Evolutionary conservation across 352 stramenopile species (phyloP).

Genomic region (Pythium phragmiticola): DNA sequence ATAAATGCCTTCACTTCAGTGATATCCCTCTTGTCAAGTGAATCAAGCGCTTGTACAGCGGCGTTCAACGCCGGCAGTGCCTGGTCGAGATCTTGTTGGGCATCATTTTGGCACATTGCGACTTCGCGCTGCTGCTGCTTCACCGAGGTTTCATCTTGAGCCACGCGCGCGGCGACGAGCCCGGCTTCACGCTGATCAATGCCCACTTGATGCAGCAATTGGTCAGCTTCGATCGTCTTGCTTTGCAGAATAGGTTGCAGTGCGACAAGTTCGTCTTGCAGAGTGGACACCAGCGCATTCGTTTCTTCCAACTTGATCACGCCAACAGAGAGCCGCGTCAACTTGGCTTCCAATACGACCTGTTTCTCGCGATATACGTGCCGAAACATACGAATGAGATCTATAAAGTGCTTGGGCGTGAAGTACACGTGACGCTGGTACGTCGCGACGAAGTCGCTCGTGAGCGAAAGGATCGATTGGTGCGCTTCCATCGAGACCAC

Average conservation of each 20-base stretch:
- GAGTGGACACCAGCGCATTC: slow-evolving; percentile 51
- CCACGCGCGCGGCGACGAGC: slow-evolving; percentile 48
- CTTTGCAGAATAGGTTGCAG: slow-evolving; percentile 74
- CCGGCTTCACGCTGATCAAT: slow-evolving; percentile 61
- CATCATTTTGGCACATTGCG: slow-evolving; percentile 61
- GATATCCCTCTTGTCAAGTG: slow-evolving; percentile 86
- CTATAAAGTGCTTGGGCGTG: slow-evolving; percentile 88
- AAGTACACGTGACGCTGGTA: slow-evolving; percentile 51
- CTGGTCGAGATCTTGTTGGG: slow-evolving; percentile 69
- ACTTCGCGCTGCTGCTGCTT: slow-evolving; percentile 70
- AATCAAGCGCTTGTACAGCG: slow-evolving; percentile 71
- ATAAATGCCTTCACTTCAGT: slow-evolving; percentile 86
- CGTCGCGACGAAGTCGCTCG: slow-evolving; percentile 34
- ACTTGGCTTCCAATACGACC: slow-evolving; percentile 36
- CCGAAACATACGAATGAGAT: slow-evolving; percentile 88
- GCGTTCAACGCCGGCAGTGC: slow-evolving; percentile 74
- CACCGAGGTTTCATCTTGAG: slow-evolving; percentile 54
- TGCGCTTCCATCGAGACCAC: slow-evolving; percentile 59
- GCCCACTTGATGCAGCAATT: slow-evolving; percentile 54
- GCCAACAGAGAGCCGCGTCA: slow-evolving; percentile 55
- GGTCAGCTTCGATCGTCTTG: slow-evolving; percentile 63
- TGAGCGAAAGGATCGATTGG: slow-evolving; percentile 29
- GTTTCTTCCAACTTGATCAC: slow-evolving; percentile 78
- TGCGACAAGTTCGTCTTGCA: slow-evolving; percentile 79
- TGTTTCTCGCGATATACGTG: slow-evolving; percentile 68